Base-by-base conservation (phyloP, 2,329 filamentous ascomycete genomes). In the Paecilomyces fulvus region DNA sequence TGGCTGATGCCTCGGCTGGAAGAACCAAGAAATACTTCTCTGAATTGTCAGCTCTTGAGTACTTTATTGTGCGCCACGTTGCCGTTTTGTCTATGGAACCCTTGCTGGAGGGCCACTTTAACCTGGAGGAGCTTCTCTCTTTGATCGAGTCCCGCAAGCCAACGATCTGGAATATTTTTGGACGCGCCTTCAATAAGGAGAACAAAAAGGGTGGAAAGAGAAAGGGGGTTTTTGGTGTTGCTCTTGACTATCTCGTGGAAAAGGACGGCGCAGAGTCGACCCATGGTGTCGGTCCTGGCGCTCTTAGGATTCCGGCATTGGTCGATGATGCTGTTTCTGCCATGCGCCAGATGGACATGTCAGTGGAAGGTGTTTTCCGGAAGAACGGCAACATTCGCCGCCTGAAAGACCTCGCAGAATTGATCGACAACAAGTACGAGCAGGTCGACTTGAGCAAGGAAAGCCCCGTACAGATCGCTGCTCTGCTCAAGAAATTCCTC, bases 321-420 rank as follows among this genome's bases (percentile, higher is more conserved):
- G 83, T 99, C n/a, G 92, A 97, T 67, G 92, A 96, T 69, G 86
- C 92, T 52, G 87, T 99, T 37, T 88, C 89, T 3, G 91, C 92
- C 11, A 96, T 99, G 90, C 86, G 92, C 65, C 94, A 92, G 73
- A 97, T 99, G 90, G 94, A 99, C 72, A 91, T 99, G 77, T 97
- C 92, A 1, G 90, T 99, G 1, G 94, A 99, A 73, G 94, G 94
- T 65, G 92, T 99, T 21, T 99, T 99, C 83, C 86, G 94, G 64
- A 99, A 99, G 81, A 99, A 97, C 67, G 94, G 94, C 65, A 99
- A 97, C 73, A 96, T 99, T 76, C 92, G 94, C 72, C 89, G 92
- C 63, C 80, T 96, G 49, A 90, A 89, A 64, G 92, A 96, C 59
- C 79, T 95, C 6, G 87, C 90, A 43, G 90, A 95, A 56, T 80